These are phyloP conservation scores for Rubia tinctorum DNA, from an alignment of 305 asterid species.

Conservation along the genomic window DNA sequence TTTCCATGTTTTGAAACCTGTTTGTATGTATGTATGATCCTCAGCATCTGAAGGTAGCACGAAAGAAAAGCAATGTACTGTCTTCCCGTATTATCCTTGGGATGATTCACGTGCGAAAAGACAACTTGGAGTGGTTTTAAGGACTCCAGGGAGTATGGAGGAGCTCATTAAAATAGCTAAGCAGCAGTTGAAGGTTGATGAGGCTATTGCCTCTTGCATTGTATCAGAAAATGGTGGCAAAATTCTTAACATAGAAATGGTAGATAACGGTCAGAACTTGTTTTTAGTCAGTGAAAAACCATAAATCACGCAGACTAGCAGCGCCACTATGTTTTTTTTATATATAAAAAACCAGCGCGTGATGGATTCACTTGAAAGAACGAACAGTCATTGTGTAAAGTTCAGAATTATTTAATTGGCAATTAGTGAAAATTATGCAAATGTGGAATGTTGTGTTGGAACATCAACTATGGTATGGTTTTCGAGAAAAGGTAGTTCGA, in stretches of 20 bases:
- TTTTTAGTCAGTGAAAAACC: slow-evolving; percentile 27
- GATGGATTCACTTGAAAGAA: too few relatives aligned
- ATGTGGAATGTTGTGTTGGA: too few relatives aligned
- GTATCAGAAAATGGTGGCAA: slow-evolving; percentile 39
- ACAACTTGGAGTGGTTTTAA: slow-evolving; percentile 32
- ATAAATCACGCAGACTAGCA: background rate
- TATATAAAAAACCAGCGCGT: too few relatives aligned
- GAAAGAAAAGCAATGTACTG: slow-evolving; percentile 28
- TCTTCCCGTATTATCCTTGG: slow-evolving; percentile 31
- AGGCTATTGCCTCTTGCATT: slow-evolving; percentile 18
- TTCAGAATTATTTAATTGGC: too few relatives aligned
- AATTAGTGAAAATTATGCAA: too few relatives aligned
- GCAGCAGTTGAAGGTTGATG: slow-evolving; percentile 21
- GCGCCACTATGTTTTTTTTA: background rate
- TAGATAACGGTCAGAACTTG: slow-evolving; percentile 30
- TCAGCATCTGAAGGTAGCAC: slow-evolving; percentile 22
- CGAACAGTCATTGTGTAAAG: too few relatives aligned
- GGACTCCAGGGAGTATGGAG: slow-evolving; percentile 40
- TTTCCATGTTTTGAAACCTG: background rate
- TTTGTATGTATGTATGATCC: background rate
- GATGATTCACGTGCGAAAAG: slow-evolving; percentile 24
- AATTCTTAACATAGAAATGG: slow-evolving; percentile 31
- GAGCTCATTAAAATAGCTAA: slow-evolving; percentile 36
- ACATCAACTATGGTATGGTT: too few relatives aligned
- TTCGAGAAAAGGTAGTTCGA: too few relatives aligned